Conservation (phyloP, 805 yeast genomes). For the Zygosaccharomyces lentus region DNA sequence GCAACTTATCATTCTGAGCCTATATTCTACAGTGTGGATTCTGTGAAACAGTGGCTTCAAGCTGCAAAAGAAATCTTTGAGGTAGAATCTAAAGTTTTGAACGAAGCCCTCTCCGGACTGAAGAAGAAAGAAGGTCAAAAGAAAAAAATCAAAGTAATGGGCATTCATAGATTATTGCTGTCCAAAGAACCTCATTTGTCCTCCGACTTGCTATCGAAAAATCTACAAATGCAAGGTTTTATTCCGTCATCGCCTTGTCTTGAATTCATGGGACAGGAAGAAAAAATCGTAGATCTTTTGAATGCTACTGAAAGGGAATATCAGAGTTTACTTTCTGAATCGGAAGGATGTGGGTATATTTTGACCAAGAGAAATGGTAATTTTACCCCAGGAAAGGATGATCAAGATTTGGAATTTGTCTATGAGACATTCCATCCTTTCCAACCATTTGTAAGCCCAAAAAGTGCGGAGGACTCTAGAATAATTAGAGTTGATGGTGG, state of each 20-base stretch:
- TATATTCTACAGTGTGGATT: constrained; percentile 9
- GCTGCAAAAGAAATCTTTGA: constrained; percentile 18
- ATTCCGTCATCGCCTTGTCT: constrained; percentile 41
- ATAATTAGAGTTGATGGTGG: constrained; percentile 48
- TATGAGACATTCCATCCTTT: constrained; percentile 73
- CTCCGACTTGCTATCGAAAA: constrained; percentile 67
- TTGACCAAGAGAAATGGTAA: constrained; percentile 55
- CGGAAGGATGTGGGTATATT: constrained; percentile 54
- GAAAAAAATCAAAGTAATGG: constrained; percentile 44
- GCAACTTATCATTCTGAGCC: constrained; percentile 6
- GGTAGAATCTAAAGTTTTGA: constrained; percentile 8
- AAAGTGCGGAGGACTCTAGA: constrained; percentile 30
- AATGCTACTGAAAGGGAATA: constrained; percentile 46
- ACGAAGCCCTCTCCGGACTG: constrained; percentile 1
- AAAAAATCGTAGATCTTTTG: constrained; percentile 41
- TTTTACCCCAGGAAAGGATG: constrained; percentile 40
- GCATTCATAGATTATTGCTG: constrained; percentile 68
- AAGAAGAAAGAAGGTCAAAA: constrained; percentile 11
- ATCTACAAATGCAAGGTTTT: constrained; percentile 44
- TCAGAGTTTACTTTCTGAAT: constrained; percentile 33
- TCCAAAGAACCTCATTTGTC: constrained; percentile 70
- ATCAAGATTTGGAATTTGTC: constrained; percentile 43
- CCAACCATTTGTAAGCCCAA: constrained; percentile 43
- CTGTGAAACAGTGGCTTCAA: constrained; percentile 31
- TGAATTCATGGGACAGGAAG: constrained; percentile 30